Evolutionary conservation across 331 rosid species (phyloP), one percentile per base, ranked within the genome.

Genomic region (Pyrus hybrid): DNA sequence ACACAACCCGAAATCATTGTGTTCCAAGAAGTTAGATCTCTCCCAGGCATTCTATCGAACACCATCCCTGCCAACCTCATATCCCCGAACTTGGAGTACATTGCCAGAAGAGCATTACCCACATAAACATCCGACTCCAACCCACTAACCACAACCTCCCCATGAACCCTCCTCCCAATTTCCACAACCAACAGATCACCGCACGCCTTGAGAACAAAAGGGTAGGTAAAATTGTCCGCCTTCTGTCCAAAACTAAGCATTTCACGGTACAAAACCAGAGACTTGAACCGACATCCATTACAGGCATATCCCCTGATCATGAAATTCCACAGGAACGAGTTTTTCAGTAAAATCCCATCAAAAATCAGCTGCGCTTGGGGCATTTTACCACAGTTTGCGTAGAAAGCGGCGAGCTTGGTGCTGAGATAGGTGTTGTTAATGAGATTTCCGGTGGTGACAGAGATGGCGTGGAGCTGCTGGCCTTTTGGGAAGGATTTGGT

Each of bases 221-320:
- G 82, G 67, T 72, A 83, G 8, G 84, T 76, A 53, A 41, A 83
- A 49, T 83, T 76, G 29, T 83, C 80, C 5, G 70, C 76, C 45
- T 58, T 79, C 20, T 26, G 57, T n/a, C 86, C 84, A 13, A 41
- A 72, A 26, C 67, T 8, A 69, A 77, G 22, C 89, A 87, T 90
- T 64, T 83, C 66, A 51, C 85, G 88, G 80, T 90, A 87, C 79
- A 87, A 14, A 45, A 68, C 18, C 73, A 87, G 76, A 21, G 91
- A 83, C 14, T 54, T 74, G 3, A 63, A 25, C 32, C 87, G 62
- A 37, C 14, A 11, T 23, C 79, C 84, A 22, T 70, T 72, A 63
- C 79, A 86, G 71, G 84, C 91, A 67, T 87, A 41, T 84, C 90
- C 92, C 51, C 90, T 82, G n/a, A 88, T 86, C 88, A 86, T 79